Evolutionary conservation across 306 rosid genomes (phyloP), one percentile per base, ranked within the genome.

Genomic region (Nissolia schottii): DNA sequence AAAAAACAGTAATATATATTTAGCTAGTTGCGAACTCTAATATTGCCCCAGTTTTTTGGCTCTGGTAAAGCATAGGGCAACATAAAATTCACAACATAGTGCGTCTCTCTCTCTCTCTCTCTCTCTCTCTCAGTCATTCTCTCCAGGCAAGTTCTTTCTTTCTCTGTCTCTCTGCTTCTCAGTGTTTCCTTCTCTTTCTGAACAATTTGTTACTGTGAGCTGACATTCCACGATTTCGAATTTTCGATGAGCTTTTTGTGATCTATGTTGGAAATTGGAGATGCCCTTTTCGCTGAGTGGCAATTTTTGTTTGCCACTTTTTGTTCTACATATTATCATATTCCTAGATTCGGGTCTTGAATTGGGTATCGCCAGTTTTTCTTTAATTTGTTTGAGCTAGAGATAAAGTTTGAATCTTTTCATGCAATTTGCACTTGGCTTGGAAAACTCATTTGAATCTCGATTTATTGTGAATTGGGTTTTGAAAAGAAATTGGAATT

Each of bases 91-190:
- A 45, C 51, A 45, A 14, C 51, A 14, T 45, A 45, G 51, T 45
- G 51, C 20, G 51, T 27, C 56, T 43, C 45, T 40, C 18, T 7
- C 51, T 11, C 67, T 79, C 14, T 11, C 27, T 2, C 37, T 19
- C 13, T 5, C 54, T n/a, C 12, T 73, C 46, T 68, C 34, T 68
- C 70, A 1, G 56, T 69, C 82, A 22, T 67, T 60, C 14, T 67
- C 76, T 60, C 28, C 75, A 73, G 88, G 79, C 78, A 81, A 81
- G 84, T 71, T 67, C 77, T 67, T 41, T 58, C 6, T 67, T 5
- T 59, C 67, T 32, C 76, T 70, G 41, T 27, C 37, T 65, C n/a
- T 68, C 10, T 32, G 37, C 67, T 70, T 64, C 67, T 38, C 65
- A 65, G 22, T 70, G 73, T 58, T 60, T 29, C 55, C 55, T 58